Evolutionary conservation across 2,329 filamentous ascomycete genomes (phyloP).

Genomic region (Beauveria bassiana): DNA sequence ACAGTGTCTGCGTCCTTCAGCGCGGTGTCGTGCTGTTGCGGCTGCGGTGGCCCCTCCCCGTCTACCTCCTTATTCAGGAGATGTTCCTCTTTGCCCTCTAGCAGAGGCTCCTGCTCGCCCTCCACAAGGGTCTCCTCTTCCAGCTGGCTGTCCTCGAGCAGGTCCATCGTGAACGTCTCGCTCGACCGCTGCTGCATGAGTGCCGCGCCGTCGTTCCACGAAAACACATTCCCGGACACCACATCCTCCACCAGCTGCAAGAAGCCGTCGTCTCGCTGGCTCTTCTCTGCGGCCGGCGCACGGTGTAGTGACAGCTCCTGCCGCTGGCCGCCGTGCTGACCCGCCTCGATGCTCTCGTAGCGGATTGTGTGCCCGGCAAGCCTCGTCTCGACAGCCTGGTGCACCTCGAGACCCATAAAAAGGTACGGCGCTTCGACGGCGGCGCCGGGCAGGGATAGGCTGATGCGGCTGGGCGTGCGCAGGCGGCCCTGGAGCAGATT

Average conservation of each 20-base stretch:
- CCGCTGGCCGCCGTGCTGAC: slow-evolving; percentile 42
- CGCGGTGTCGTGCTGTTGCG: slow-evolving; percentile 14
- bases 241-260: slow-evolving; percentile 22
- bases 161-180: slow-evolving; percentile 21
- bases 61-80: not conserved
- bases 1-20: not conserved
- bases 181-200: slow-evolving; percentile 19
- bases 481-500: slow-evolving; percentile 35
- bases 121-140: not conserved
- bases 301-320: slow-evolving; percentile 40
- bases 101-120: not conserved
- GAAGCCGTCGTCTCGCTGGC: slow-evolving; percentile 15
- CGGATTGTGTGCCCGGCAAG: slow-evolving; percentile 38
- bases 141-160: slow-evolving; percentile 17
- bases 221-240: slow-evolving; percentile 24
- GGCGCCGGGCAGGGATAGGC: slow-evolving; percentile 23
- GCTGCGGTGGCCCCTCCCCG: not conserved
- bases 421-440: slow-evolving; percentile 23
- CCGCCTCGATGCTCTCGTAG: slow-evolving; percentile 46
- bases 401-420: slow-evolving; percentile 46
- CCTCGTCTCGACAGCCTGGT: slow-evolving; percentile 34
- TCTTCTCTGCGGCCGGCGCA: not conserved
- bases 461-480: slow-evolving; percentile 27
- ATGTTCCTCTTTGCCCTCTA: not conserved
- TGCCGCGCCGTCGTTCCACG: slow-evolving; percentile 26